phyloP scores from a whole-genome alignment of 441 rosid species.

The Geranium incanum region DNA sequence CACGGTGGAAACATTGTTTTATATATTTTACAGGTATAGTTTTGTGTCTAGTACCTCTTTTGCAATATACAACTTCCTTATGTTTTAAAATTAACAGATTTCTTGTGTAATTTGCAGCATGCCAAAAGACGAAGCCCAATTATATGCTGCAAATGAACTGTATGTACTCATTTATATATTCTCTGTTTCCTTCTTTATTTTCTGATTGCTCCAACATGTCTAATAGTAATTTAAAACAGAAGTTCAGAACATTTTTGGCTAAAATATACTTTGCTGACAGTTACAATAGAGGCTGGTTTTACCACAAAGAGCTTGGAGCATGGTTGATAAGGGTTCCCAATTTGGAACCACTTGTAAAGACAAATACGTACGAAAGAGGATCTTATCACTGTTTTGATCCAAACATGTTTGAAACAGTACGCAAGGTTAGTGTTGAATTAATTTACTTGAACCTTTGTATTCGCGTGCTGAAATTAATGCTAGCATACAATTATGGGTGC shows the following conservation, averaged over 20 bases:
- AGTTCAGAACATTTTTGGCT: neutral
- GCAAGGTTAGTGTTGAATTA: conserved; percentile 44
- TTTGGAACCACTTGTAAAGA: conserved; percentile 81
- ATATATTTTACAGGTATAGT: conserved; percentile 74
- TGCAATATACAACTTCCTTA: neutral
- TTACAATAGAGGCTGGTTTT: conserved; percentile 74
- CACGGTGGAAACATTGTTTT: conserved; percentile 61
- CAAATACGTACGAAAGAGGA: conserved; percentile 70
- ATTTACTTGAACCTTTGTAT: neutral
- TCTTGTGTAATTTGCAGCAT: conserved; percentile 46
- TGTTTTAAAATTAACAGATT: conserved; percentile 5
- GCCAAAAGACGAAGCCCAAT: conserved; percentile 97
- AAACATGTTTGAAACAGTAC: conserved; percentile 51
- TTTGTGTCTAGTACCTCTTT: conserved; percentile 11
- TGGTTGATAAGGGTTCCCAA: conserved; percentile 70
- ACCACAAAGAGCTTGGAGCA: conserved; percentile 69
- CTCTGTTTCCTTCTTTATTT: neutral
- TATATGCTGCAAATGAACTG: conserved; percentile 92
- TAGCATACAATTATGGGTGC: conserved; percentile 28
- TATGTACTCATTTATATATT: conserved; percentile 30
- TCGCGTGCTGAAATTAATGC: conserved; percentile 3
- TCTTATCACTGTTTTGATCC: conserved; percentile 88
- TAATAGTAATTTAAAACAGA: neutral
- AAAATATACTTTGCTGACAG: conserved; percentile 32
- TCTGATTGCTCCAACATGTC: neutral